A percentile compares a stretch with the other conserved stretches of the same genome.
phyloP scores from a whole-genome alignment of 2,329 filamentous ascomycete species.

The Epichloe amarillans region DNA sequence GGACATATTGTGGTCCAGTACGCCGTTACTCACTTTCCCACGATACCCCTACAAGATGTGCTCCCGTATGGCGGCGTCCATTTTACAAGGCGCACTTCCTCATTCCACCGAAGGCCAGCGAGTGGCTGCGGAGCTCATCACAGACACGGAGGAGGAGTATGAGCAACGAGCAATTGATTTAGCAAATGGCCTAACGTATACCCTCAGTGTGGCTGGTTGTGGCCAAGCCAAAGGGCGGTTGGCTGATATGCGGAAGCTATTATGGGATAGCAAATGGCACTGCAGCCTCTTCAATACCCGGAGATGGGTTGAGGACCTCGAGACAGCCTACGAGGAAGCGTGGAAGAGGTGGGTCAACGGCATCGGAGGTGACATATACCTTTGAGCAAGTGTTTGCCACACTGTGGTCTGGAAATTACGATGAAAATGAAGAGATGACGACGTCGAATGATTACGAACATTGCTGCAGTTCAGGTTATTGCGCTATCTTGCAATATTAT shows the following conservation, averaged over 20 bases:
- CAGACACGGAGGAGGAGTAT: slow-evolving; percentile 66
- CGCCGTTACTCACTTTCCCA: slow-evolving; percentile 78
- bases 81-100: slow-evolving; percentile 78
- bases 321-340: slow-evolving; percentile 75
- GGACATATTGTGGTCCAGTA: slow-evolving; percentile 92
- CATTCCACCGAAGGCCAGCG: slow-evolving; percentile 50
- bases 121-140: slow-evolving; percentile 65
- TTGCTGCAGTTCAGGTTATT: background rate
- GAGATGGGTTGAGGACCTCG: slow-evolving; percentile 82
- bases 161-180: slow-evolving; percentile 63
- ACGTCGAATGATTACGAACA: slow-evolving; percentile 1
- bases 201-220: slow-evolving; percentile 26
- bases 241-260: slow-evolving; percentile 61
- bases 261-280: slow-evolving; percentile 74
- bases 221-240: slow-evolving; percentile 54
- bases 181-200: slow-evolving; percentile 50
- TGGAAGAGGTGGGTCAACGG: slow-evolving; percentile 82
- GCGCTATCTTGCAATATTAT: background rate
- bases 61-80: slow-evolving; percentile 92
- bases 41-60: slow-evolving; percentile 98
- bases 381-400: slow-evolving; percentile 25
- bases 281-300: slow-evolving; percentile 84
- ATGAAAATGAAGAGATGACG: slow-evolving; percentile 2
- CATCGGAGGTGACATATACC: slow-evolving; percentile 84
- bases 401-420: background rate